A percentile compares a stretch with the other conserved stretches of the same genome.
Conservation (phyloP, 2,329 filamentous ascomycete genomes). For the Diaporthe nobilis region DNA sequence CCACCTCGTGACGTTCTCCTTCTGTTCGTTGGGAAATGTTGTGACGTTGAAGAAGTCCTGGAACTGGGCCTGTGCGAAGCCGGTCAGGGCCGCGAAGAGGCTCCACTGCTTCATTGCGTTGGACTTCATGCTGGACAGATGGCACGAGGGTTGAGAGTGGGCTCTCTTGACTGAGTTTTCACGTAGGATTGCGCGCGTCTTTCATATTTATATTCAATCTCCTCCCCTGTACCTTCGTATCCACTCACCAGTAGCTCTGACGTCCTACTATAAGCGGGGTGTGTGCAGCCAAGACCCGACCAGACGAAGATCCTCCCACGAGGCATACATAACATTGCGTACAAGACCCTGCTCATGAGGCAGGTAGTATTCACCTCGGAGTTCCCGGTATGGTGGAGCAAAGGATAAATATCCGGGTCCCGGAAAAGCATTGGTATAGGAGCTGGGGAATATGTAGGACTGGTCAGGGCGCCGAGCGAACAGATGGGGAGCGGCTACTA, state of each 20-base stretch:
- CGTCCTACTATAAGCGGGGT: neutral
- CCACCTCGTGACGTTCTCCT: slow-evolving; percentile 11
- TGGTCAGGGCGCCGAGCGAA: neutral
- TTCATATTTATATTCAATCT: neutral
- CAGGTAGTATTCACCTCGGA: neutral
- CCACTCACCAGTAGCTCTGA: neutral
- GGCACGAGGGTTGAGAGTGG: neutral
- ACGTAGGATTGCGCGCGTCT: neutral
- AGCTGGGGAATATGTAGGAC: neutral
- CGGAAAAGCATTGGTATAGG: slow-evolving; percentile 3
- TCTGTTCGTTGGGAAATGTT: slow-evolving; percentile 12
- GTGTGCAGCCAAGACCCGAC: neutral
- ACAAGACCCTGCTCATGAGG: neutral
- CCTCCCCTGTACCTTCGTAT: no score
- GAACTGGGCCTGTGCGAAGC: slow-evolving; percentile 13
- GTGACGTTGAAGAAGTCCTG: slow-evolving; percentile 23
- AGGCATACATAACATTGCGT: neutral
- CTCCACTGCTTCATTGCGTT: neutral
- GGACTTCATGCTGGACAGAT: neutral
- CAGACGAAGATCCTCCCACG: neutral
- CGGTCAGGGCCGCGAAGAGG: neutral
- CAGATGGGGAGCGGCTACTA: neutral
- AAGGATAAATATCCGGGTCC: slow-evolving; percentile 6
- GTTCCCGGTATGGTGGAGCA: neutral
- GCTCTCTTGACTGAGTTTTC: fast-evolving